These are phyloP conservation scores for Isoetes taiwanensis DNA, from an alignment of 75 land plant species.

Conservation along the genomic window DNA sequence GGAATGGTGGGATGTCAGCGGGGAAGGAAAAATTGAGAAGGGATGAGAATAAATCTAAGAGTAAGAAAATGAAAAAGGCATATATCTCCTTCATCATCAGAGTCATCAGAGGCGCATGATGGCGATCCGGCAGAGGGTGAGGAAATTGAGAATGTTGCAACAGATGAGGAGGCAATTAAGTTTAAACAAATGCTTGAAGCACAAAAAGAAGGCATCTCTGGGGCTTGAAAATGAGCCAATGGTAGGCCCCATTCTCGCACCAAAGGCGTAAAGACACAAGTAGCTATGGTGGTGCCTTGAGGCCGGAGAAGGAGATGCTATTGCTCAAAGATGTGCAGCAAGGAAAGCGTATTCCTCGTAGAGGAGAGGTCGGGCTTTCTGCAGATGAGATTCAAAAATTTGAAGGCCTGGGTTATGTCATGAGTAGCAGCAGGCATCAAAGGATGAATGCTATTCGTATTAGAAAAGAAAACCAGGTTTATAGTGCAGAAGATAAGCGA, in stretches of 20 bases:
- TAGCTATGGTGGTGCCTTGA: slow-evolving; percentile 95
- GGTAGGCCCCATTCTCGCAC: slow-evolving; percentile 83
- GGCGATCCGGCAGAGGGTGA: slow-evolving; percentile 12
- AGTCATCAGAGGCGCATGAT: slow-evolving; percentile 15
- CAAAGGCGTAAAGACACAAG: slow-evolving; percentile 93
- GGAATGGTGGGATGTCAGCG: too few species aligned
- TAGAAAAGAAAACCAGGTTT: slow-evolving; percentile 94
- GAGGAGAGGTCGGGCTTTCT: slow-evolving; percentile 98
- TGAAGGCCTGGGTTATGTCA: slow-evolving; percentile 89
- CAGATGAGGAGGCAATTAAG: slow-evolving; percentile 43
- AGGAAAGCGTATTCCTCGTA: slow-evolving; percentile 96
- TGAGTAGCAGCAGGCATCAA: slow-evolving; percentile 99
- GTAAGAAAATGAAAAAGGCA: too few species aligned
- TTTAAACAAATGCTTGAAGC: slow-evolving; percentile 77
- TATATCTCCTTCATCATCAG: too few species aligned
- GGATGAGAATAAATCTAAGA: too few species aligned
- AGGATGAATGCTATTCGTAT: slow-evolving; percentile 99
- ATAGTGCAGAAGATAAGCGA: slow-evolving; percentile 97
- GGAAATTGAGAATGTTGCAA: too few species aligned
- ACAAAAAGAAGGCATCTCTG: slow-evolving; percentile 40
- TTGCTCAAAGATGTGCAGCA: slow-evolving; percentile 99
- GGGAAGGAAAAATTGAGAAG: too few species aligned
- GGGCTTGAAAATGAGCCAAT: slow-evolving; percentile 54
- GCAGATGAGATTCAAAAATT: slow-evolving; percentile 94
- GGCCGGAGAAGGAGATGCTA: slow-evolving; percentile 99